A percentile compares a stretch with the other conserved stretches of the same genome.
Conservation (phyloP, 768 basidiomycete genomes). For the Pleurotus citrinopileatus region DNA sequence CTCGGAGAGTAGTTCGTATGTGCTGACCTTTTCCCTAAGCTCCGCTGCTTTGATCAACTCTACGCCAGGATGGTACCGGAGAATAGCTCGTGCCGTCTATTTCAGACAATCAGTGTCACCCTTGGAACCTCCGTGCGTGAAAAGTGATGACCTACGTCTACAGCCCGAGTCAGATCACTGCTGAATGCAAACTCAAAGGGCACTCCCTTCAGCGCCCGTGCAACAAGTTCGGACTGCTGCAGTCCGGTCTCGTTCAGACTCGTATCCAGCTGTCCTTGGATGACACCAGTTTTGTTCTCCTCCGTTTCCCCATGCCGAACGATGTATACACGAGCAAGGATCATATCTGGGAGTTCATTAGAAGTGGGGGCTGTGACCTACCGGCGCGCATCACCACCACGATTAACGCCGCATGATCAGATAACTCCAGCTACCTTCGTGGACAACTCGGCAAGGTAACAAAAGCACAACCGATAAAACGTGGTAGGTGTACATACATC, state of each 20-base stretch:
- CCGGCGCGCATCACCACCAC: too few relatives aligned
- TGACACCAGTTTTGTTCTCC: constrained; percentile 56
- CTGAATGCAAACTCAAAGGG: constrained; percentile 59
- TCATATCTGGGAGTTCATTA: constrained; percentile 16
- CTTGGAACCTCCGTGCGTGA: neutral
- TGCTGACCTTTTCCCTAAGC: constrained; percentile 63
- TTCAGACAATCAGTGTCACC: neutral
- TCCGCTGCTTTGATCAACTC: constrained; percentile 39
- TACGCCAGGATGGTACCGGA: constrained; percentile 49
- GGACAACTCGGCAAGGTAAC: too few relatives aligned
- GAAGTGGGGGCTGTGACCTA: too few relatives aligned
- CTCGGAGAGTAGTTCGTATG: too few relatives aligned
- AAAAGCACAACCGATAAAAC: too few relatives aligned
- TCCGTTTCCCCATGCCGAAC: constrained; percentile 81
- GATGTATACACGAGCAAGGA: constrained; percentile 51
- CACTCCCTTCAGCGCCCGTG: constrained; percentile 48
- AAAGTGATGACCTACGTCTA: constrained; percentile 42
- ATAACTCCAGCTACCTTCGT: too few relatives aligned
- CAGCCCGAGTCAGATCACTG: constrained; percentile 72
- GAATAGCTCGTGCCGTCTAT: constrained; percentile 67
- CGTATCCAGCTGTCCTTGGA: constrained; percentile 78
- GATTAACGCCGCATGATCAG: too few relatives aligned
- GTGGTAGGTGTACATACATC: too few relatives aligned
- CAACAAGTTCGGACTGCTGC: constrained; percentile 56
- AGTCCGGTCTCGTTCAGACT: constrained; percentile 59